phyloP scores from a whole-genome alignment of 2,329 filamentous ascomycete genomes.

The Claviceps pazoutovae region DNA sequence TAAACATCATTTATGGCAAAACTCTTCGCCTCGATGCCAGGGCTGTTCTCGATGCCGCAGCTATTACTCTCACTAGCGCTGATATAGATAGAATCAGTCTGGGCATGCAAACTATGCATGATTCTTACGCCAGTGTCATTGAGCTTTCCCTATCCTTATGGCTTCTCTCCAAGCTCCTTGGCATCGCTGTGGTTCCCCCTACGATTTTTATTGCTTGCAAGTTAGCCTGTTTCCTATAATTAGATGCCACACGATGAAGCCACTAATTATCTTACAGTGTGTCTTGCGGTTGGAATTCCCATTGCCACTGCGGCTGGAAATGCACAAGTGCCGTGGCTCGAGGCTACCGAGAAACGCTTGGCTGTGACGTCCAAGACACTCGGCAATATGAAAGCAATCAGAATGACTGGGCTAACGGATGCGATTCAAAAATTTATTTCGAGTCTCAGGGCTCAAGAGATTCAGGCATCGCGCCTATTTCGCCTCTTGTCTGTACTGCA shows the following conservation, averaged over 20 bases:
- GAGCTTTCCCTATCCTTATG: constrained; percentile 21
- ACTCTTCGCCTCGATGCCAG: constrained; percentile 17
- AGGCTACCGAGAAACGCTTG: constrained; percentile 14
- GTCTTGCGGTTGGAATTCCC: constrained; percentile 9
- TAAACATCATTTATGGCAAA: constrained; percentile 34
- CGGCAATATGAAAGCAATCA: constrained; percentile 25
- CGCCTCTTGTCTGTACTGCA: constrained; percentile 9
- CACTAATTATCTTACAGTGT: constrained; percentile 1
- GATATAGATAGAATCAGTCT: constrained; percentile 24
- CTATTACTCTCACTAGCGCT: constrained; percentile 29
- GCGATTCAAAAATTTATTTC: constrained; percentile 19
- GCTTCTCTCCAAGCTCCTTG: constrained; percentile 17
- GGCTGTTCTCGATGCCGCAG: constrained; percentile 17
- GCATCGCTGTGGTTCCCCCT: constrained; percentile 10
- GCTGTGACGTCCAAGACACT: constrained; percentile 12
- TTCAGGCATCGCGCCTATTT: constrained; percentile 17
- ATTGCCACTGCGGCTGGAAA: constrained; percentile 11
- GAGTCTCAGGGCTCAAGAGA: constrained; percentile 20
- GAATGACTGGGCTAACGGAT: constrained; percentile 26
- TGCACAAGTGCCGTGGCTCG: constrained; percentile 13
- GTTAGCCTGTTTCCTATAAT: not conserved
- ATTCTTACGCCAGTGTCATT: constrained; percentile 20
- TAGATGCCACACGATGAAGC: not conserved
- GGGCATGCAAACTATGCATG: constrained; percentile 16
- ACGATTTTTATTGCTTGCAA: constrained; percentile 11